Evolutionary conservation across 768 basidiomycete species (phyloP).

Genomic region (Lactarius hengduanensis): DNA sequence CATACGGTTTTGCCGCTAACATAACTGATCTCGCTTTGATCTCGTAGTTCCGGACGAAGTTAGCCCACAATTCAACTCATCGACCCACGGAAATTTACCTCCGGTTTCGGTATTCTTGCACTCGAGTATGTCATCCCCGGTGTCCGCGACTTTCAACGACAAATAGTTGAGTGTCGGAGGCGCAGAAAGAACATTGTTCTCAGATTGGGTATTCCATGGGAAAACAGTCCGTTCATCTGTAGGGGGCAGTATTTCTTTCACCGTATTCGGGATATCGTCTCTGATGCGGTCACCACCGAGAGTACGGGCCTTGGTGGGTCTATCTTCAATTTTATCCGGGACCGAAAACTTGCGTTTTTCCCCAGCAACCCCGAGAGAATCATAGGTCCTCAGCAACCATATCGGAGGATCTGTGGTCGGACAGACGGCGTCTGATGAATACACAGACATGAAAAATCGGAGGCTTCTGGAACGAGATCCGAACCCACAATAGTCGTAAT

Average conservation of each 20-base stretch:
- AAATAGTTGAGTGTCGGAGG: constrained; percentile 53
- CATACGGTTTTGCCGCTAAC: constrained; percentile 65
- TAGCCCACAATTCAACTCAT: background rate
- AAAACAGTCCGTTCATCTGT: background rate
- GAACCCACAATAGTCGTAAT: background rate
- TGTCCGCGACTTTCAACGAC: constrained; percentile 52
- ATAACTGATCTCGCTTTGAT: constrained; percentile 66
- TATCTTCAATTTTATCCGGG: constrained; percentile 42
- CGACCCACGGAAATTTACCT: constrained; percentile 41
- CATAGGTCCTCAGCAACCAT: constrained; percentile 53
- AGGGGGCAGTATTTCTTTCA: constrained; percentile 51
- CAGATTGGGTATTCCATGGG: background rate
- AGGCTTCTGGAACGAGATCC: constrained; percentile 4
- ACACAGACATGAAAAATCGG: background rate
- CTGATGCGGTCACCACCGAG: constrained; percentile 66
- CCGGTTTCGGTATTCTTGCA: constrained; percentile 71
- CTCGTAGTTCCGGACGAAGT: constrained; percentile 36
- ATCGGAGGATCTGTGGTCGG: constrained; percentile 36
- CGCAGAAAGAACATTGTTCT: constrained; percentile 29
- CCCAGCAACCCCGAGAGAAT: constrained; percentile 38
- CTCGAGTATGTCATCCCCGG: constrained; percentile 72
- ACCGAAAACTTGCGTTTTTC: constrained; percentile 54
- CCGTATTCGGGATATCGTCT: constrained; percentile 40
- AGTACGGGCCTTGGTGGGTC: constrained; percentile 47
- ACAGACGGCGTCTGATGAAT: constrained; percentile 33